Conservation (phyloP, 2,329 filamentous ascomycete species). For the Cladophialophora yegresii region DNA sequence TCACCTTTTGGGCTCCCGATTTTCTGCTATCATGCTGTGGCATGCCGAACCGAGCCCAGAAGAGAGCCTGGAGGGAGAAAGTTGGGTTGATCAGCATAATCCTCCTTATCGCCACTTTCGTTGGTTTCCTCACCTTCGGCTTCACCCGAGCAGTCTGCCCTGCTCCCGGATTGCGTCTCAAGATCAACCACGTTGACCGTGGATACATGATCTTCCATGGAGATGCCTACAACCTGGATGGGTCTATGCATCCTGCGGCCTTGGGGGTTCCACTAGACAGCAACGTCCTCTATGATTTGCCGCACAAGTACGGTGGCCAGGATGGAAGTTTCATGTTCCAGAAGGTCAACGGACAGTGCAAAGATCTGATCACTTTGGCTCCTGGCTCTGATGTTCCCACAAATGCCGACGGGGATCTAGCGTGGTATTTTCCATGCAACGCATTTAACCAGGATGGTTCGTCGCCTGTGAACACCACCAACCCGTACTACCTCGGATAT, state of each 20-base stretch:
- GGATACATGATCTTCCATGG: slow-evolving; percentile 98
- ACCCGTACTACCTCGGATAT: slow-evolving; percentile 78
- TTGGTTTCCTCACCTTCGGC: slow-evolving; percentile 95
- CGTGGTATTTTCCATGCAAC: slow-evolving; percentile 96
- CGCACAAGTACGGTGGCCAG: slow-evolving; percentile 77
- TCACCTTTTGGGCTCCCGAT: slow-evolving; percentile 94
- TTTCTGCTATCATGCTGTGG: slow-evolving; percentile 83
- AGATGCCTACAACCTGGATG: slow-evolving; percentile 77
- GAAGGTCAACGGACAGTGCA: slow-evolving; percentile 96
- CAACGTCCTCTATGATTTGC: slow-evolving; percentile 86
- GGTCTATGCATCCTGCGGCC: slow-evolving; percentile 76
- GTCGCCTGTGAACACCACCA: slow-evolving; percentile 70
- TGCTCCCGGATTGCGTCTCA: slow-evolving; percentile 68
- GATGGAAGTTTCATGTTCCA: slow-evolving; percentile 98
- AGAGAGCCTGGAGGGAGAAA: slow-evolving; percentile 95
- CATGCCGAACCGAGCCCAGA: slow-evolving; percentile 79
- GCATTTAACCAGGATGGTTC: slow-evolving; percentile 94
- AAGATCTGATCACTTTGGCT: slow-evolving; percentile 76
- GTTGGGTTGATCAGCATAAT: slow-evolving; percentile 97
- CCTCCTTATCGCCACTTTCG: slow-evolving; percentile 77
- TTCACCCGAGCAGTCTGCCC: slow-evolving; percentile 90
- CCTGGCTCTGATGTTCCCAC: slow-evolving; percentile 75
- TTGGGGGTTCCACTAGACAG: slow-evolving; percentile 71
- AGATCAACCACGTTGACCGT: slow-evolving; percentile 74
- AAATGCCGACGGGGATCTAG: slow-evolving; percentile 71